Evolutionary conservation across 257 asterid genomes (phyloP).

Genomic region (Solanum virginianum): DNA sequence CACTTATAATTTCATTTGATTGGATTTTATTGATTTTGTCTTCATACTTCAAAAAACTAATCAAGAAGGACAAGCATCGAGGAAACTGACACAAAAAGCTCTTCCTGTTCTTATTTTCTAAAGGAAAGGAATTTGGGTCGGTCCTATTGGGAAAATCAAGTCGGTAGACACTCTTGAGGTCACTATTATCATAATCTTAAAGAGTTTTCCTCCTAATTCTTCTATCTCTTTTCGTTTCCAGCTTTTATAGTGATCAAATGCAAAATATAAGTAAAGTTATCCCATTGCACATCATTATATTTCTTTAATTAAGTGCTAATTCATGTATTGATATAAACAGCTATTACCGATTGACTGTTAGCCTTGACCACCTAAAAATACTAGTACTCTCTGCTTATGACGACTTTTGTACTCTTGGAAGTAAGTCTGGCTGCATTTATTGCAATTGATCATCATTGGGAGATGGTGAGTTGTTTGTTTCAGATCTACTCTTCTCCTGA

Average conservation of each 20-base stretch:
- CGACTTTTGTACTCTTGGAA: constrained; percentile 53
- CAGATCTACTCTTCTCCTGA: not conserved
- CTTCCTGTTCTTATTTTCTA: not conserved
- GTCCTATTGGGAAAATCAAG: not conserved
- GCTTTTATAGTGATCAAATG: not conserved
- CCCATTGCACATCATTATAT: not conserved
- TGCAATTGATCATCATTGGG: constrained; percentile 64
- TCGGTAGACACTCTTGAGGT: not conserved
- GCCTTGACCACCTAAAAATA: constrained; percentile 33
- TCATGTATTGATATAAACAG: not conserved
- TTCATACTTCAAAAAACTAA: not conserved
- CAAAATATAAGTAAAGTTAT: not conserved
- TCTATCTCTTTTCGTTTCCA: not conserved
- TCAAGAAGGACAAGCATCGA: not conserved
- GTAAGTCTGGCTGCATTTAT: constrained; percentile 53
- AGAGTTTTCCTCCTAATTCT: not conserved
- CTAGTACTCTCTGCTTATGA: constrained; percentile 48
- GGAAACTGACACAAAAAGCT: not conserved
- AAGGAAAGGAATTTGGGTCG: not conserved
- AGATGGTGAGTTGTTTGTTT: constrained; percentile 37
- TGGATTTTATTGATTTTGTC: not conserved
- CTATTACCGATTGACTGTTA: not conserved
- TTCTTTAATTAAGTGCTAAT: not conserved
- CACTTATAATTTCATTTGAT: not conserved
- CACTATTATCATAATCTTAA: not conserved